phyloP scores from a whole-genome alignment of 2,329 filamentous ascomycete genomes.

The Fusarium sp. region DNA sequence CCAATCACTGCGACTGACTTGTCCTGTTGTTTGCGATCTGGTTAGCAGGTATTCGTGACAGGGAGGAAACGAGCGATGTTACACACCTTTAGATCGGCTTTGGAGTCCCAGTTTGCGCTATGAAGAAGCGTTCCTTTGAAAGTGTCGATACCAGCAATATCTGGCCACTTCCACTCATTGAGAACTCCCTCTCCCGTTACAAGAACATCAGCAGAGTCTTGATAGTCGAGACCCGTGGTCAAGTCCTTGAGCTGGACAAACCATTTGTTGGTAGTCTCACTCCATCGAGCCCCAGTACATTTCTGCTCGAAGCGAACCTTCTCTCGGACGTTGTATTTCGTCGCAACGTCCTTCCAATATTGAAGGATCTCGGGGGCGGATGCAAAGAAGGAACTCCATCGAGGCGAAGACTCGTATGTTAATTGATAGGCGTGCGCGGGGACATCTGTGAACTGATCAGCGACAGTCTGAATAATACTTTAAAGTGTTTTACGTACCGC shows the following conservation, averaged over 20 bases:
- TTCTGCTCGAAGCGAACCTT: constrained; percentile 21
- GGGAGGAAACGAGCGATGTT: accelerated
- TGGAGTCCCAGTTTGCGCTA: constrained; percentile 21
- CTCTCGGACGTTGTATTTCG: constrained; percentile 7
- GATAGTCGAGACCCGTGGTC: background rate
- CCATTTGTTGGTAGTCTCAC: constrained; percentile 8
- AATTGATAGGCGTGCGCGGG: constrained; percentile 24
- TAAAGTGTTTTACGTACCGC: background rate
- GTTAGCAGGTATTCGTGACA: background rate
- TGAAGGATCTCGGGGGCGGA: constrained; percentile 21
- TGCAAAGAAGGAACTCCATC: constrained; percentile 27
- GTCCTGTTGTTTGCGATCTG: accelerated
- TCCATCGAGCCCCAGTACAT: constrained; percentile 5
- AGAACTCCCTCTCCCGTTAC: constrained; percentile 18
- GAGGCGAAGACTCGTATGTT: constrained; percentile 8
- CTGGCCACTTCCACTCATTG: constrained; percentile 29
- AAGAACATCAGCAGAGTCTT: constrained; percentile 17
- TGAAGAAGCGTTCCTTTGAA: constrained; percentile 15
- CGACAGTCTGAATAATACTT: accelerated
- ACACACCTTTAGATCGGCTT: constrained; percentile 5
- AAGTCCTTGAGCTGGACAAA: constrained; percentile 20
- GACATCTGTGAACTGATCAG: background rate
- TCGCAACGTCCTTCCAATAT: constrained; percentile 19
- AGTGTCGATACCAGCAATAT: constrained; percentile 1
- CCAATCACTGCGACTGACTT: constrained; percentile 23